These are phyloP conservation scores for Chaetomiaceae sp. DNA, from an alignment of 2,329 filamentous ascomycete species.

Conservation along the genomic window DNA sequence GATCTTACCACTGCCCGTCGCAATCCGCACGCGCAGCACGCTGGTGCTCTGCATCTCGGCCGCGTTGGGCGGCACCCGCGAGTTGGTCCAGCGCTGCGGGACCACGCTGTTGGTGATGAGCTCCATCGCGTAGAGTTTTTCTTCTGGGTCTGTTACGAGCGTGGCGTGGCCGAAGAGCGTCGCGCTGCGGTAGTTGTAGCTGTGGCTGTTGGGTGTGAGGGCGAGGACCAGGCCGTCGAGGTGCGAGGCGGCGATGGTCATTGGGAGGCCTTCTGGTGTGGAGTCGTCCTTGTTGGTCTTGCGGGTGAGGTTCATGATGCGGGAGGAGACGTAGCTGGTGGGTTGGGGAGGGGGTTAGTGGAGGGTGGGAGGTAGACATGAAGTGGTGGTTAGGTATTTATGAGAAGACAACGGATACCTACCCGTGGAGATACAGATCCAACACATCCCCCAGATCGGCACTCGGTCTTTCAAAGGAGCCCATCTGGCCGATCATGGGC, in stretches of 20 bases:
- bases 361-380: background rate
- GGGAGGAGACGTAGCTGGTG: slow-evolving; percentile 62
- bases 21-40: slow-evolving; percentile 64
- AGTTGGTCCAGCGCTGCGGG: slow-evolving; percentile 62
- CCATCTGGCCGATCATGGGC: slow-evolving; percentile 83
- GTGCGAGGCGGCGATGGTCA: slow-evolving; percentile 68
- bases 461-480: slow-evolving; percentile 60
- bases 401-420: background rate
- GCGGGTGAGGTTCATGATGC: slow-evolving; percentile 64
- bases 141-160: slow-evolving; percentile 60
- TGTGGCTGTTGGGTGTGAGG: slow-evolving; percentile 71
- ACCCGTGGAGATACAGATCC: slow-evolving; percentile 74
- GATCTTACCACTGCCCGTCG: slow-evolving; percentile 71
- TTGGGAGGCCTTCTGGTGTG: slow-evolving; percentile 51
- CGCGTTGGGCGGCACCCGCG: slow-evolving; percentile 63
- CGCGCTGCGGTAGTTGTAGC: slow-evolving; percentile 81
- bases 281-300: slow-evolving; percentile 6
- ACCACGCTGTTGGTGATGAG: slow-evolving; percentile 73
- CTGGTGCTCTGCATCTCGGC: slow-evolving; percentile 72
- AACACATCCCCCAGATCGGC: slow-evolving; percentile 58
- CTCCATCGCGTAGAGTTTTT: slow-evolving; percentile 74
- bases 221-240: slow-evolving; percentile 76
- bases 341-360: background rate
- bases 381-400: background rate
- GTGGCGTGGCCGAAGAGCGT: slow-evolving; percentile 70